Evolutionary conservation across 768 basidiomycete species (phyloP), one percentile per base, ranked within the genome.

Genomic region (Xerocomus spinulosus): DNA sequence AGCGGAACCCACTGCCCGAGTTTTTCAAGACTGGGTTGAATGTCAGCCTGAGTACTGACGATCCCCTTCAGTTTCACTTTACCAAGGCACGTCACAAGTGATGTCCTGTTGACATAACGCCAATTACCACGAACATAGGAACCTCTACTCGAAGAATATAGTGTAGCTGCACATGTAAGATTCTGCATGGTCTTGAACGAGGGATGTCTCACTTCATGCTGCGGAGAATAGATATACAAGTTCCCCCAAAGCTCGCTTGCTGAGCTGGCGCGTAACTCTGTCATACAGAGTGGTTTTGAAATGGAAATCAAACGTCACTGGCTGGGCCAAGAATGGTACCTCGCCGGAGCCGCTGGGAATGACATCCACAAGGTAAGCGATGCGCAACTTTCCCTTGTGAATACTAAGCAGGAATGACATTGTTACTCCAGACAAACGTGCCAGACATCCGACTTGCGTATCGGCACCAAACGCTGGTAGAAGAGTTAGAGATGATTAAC

Each of bases 301-400:
- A 98, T 97, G 93, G 87, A 95, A 64, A 66, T 97, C 60, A 98
- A 98, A 71, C 84, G 90, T 9, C 92, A 90, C 64, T 94, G 92
- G 92, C 74, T 99, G 3, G 96, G 96, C 1, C 80, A 87, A 54
- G 72, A 86, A 46, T 99, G 92, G 92, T 98, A 92, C 68, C 75
- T 93, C 8, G 87, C 92, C 3, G 96, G 96, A 17, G 84, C 89
- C 1, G 82, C 83, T 6, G 96, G 96, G 3, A 99, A 99, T 64
- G 91, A 95, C 59, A 98, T 98, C 49, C 76, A 96, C 66, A 97
- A 96, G 81, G 92, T 87, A 35, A 12, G 42, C 29, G 9, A 44
- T 41, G n/a, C n/a, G 10, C 21, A 36, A 26, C 18, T 23, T 32
- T 10, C 23, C 21, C 26, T 39, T 33, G 47, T 21, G 41, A 54